These are phyloP conservation scores for Prunus salicina DNA, from an alignment of 306 rosid genomes.

Conservation along the genomic window DNA sequence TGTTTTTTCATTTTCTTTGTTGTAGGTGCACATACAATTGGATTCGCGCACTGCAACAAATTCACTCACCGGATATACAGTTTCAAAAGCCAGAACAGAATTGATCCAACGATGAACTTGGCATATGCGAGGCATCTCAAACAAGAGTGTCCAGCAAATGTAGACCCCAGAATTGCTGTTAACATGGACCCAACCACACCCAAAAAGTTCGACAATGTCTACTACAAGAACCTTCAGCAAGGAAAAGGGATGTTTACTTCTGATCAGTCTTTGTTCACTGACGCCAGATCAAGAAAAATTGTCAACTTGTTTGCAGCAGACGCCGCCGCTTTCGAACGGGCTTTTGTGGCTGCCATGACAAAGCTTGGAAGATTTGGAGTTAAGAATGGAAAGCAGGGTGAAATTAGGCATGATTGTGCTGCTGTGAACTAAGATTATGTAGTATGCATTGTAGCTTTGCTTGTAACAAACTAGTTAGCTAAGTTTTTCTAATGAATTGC, in stretches of 20 bases:
- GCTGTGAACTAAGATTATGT: conserved; percentile 37
- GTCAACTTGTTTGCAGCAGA: conserved; percentile 70
- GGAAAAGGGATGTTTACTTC: conserved; percentile 79
- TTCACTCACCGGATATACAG: conserved; percentile 50
- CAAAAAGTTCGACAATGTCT: conserved; percentile 55
- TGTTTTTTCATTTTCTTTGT: not conserved
- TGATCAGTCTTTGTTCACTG: conserved; percentile 61
- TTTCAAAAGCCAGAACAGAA: conserved; percentile 49
- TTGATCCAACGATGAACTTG: conserved; percentile 60
- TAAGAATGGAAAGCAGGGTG: conserved; percentile 55
- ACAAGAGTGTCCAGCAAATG: conserved; percentile 51
- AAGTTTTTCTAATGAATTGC: not conserved
- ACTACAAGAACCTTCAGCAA: conserved; percentile 75
- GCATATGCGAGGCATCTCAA: conserved; percentile 51
- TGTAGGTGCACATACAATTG: conserved; percentile 86
- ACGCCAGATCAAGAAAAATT: conserved; percentile 49
- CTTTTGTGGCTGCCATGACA: conserved; percentile 66
- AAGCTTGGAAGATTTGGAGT: conserved; percentile 71
- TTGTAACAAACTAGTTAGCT: not conserved
- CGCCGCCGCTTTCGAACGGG: conserved; percentile 49
- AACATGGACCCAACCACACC: conserved; percentile 64
- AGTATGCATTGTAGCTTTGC: not conserved
- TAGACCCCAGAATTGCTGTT: conserved; percentile 56
- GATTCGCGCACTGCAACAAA: conserved; percentile 70
- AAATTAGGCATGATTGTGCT: conserved; percentile 57